Evolutionary conservation across 2,329 filamentous ascomycete species (phyloP).

Genomic region (Spiromastix sp.): DNA sequence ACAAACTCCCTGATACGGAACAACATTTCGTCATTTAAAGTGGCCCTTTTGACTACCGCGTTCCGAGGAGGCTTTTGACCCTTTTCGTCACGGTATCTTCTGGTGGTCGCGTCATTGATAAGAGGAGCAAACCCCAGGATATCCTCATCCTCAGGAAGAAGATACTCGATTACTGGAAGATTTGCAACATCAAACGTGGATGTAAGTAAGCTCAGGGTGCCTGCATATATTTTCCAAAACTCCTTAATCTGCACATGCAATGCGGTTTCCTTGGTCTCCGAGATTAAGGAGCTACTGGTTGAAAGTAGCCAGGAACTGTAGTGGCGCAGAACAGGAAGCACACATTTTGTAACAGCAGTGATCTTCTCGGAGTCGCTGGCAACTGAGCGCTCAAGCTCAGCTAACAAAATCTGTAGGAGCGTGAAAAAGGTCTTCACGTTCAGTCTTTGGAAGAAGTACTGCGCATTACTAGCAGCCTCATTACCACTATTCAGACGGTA

Average conservation of each 20-base stretch:
- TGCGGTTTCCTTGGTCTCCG: conserved; percentile 42
- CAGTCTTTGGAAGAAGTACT: conserved; percentile 56
- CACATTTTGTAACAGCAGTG: conserved; percentile 47
- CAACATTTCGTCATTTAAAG: conserved; percentile 56
- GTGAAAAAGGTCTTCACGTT: conserved; percentile 69
- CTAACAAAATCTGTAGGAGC: conserved; percentile 58
- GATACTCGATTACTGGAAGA: conserved; percentile 48
- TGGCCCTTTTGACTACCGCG: conserved; percentile 39
- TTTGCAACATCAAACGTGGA: conserved; percentile 48
- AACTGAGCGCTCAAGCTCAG: conserved; percentile 55
- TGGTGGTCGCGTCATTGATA: conserved; percentile 37
- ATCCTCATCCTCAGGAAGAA: conserved; percentile 58
- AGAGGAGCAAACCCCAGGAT: conserved; percentile 57
- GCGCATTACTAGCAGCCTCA: conserved; percentile 37
- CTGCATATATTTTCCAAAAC: conserved; percentile 58
- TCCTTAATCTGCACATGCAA: conserved; percentile 49
- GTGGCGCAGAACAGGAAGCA: conserved; percentile 54
- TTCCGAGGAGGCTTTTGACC: conserved; percentile 42
- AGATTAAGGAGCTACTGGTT: conserved; percentile 44
- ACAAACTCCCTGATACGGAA: conserved; percentile 54
- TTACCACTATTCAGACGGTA: conserved; percentile 48
- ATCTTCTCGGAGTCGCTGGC: conserved; percentile 43
- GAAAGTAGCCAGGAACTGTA: conserved; percentile 59
- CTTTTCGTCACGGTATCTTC: conserved; percentile 41
- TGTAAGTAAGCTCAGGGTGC: conserved; percentile 48